Conservation (phyloP, 2,329 filamentous ascomycete species). For the Scorias spongiosa region DNA sequence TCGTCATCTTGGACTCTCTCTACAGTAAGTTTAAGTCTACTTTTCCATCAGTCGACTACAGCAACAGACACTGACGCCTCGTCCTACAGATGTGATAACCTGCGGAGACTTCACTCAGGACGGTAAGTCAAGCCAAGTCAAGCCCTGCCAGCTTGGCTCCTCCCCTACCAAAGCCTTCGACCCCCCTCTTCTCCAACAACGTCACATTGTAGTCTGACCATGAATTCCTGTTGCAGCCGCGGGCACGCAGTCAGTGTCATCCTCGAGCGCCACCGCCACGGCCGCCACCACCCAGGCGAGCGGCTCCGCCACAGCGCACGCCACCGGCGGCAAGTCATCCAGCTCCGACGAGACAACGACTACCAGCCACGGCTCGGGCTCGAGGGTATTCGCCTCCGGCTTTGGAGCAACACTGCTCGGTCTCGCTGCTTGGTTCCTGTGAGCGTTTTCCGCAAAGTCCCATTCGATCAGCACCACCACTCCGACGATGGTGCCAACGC, state of each 20-base stretch:
- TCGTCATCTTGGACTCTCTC: constrained; percentile 36
- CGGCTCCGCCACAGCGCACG: neutral
- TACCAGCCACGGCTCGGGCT: neutral
- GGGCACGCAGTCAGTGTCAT: too few species aligned
- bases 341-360: neutral
- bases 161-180: neutral
- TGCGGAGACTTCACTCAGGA: neutral
- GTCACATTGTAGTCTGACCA: neutral
- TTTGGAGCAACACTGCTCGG: neutral
- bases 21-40: neutral
- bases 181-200: neutral
- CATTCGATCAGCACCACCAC: neutral
- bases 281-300: neutral
- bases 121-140: neutral
- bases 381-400: neutral
- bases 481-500: neutral
- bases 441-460: too few species aligned
- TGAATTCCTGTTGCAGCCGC: too few species aligned
- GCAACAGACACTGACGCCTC: neutral
- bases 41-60: neutral
- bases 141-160: too few species aligned
- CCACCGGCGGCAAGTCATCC: neutral
- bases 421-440: neutral
- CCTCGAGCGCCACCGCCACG: neutral
- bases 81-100: neutral